Conservation (phyloP, 495 filamentous ascomycete species). For the Daldinia caldariorum region DNA sequence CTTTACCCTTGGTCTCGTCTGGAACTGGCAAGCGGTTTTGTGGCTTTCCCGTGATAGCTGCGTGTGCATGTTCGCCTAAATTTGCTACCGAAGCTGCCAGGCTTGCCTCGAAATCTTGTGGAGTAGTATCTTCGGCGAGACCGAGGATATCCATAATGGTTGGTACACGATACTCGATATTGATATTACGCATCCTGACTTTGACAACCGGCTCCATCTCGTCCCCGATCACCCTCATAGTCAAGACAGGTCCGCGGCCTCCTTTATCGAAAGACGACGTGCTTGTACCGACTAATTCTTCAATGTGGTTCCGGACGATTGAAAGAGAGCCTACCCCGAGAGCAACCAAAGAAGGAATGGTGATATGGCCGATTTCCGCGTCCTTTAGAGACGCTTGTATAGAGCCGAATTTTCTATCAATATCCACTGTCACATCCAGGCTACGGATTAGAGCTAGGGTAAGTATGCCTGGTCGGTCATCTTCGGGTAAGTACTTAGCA, state of each 20-base stretch:
- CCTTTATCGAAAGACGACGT: constrained; percentile 59
- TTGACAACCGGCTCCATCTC: constrained; percentile 93
- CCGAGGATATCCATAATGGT: constrained; percentile 82
- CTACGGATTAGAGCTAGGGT: constrained; percentile 74
- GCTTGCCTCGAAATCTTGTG: constrained; percentile 76
- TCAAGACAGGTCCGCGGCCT: constrained; percentile 52
- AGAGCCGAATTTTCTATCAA: constrained; percentile 72
- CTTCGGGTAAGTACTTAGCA: constrained; percentile 93
- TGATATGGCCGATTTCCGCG: constrained; percentile 82
- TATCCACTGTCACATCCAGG: constrained; percentile 64
- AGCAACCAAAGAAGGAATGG: constrained; percentile 81
- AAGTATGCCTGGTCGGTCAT: constrained; percentile 90
- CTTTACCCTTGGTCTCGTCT: constrained; percentile 43
- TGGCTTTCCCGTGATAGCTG: constrained; percentile 52
- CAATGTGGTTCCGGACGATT: constrained; percentile 69
- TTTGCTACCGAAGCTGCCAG: constrained; percentile 83
- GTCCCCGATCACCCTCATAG: constrained; percentile 84
- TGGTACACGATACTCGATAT: constrained; percentile 84
- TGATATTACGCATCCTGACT: constrained; percentile 82
- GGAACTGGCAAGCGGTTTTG: constrained; percentile 13
- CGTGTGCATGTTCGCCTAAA: constrained; percentile 68
- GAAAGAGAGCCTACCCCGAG: constrained; percentile 70
- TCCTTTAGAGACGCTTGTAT: constrained; percentile 66
- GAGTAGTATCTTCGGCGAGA: constrained; percentile 70
- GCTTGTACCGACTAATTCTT: constrained; percentile 68